Conservation (phyloP, 2,329 filamentous ascomycete species). For the Microascus cirrosus region DNA sequence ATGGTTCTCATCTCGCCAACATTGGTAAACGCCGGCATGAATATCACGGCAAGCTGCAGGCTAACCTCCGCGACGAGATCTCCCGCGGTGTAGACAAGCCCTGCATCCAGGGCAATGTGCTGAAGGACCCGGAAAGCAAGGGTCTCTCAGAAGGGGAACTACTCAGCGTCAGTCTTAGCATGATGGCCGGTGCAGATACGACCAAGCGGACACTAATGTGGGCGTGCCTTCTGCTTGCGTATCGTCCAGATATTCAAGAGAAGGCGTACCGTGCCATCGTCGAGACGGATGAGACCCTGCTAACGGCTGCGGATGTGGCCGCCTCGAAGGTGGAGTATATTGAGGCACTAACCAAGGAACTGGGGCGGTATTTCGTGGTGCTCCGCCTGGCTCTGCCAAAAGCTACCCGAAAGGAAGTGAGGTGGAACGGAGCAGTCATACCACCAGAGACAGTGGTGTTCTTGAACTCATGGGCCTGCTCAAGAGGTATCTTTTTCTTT, state of each 20-base stretch:
- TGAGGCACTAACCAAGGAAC: slow-evolving; percentile 53
- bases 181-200: slow-evolving; percentile 26
- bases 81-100: slow-evolving; percentile 49
- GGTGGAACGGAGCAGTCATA: slow-evolving; percentile 21
- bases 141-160: slow-evolving; percentile 51
- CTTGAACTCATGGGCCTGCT: slow-evolving; percentile 17
- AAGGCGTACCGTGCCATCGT: slow-evolving; percentile 12
- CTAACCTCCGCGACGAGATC: slow-evolving; percentile 10
- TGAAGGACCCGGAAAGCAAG: slow-evolving; percentile 56
- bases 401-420: slow-evolving; percentile 20
- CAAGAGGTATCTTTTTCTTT: slow-evolving; percentile 10
- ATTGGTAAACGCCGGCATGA: slow-evolving; percentile 11
- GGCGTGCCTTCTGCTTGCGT: slow-evolving; percentile 15
- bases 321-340: slow-evolving; percentile 51
- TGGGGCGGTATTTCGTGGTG: slow-evolving; percentile 52
- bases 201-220: slow-evolving; percentile 15
- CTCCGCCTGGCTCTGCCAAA: slow-evolving; percentile 55
- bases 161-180: slow-evolving; percentile 56
- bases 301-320: slow-evolving; percentile 9
- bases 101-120: slow-evolving; percentile 56
- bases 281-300: slow-evolving; percentile 6
- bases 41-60: slow-evolving; percentile 11
- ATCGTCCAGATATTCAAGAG: slow-evolving; percentile 15
- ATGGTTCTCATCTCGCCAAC: slow-evolving; percentile 1
- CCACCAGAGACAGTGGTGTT: slow-evolving; percentile 38